Base-by-base conservation (phyloP, 805 yeast genomes). In the Suhomyces vadensis region DNA sequence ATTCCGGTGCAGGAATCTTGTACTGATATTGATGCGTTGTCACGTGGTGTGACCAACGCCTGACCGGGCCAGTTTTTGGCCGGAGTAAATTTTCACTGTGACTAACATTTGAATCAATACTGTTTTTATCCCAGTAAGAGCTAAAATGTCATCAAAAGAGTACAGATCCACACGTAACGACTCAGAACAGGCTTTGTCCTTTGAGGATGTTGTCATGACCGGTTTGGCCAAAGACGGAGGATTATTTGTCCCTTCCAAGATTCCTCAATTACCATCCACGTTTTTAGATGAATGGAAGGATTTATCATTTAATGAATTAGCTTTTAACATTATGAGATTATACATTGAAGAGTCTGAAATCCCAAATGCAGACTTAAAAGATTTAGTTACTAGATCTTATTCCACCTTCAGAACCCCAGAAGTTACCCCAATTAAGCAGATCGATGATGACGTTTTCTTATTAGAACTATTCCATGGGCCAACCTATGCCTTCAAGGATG, bases 191-290 rank as follows among this genome's bases (percentile, higher is more conserved):
- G 61, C 75, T 6, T 73, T 78, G 40, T 76, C 89, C 4, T 87
- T 87, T 53, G 95, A 87, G 64, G 90, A 82, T 42, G 92, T 85
- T 16, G 85, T 87, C 46, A 82, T 87, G 65, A 85, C 86, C 45
- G 99, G 99, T 41, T 76, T 94, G 58, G 98, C 98, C 42, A 82
- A 87, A 38, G 99, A 95, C 63, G 99, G 99, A 53, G 99, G 99
- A 31, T 78, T 94, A 31, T 94, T 88, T 65, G 76, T 94, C 44
- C 99, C 99, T 37, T 78, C 94, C 11, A 73, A 63, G 37, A 87
- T 91, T 54, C 97, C 98, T 45, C 64, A 74, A 50, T 75, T 87
- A 23, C 73, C 83, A 5, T 61, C 71, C 9, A 78, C 77, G 46
- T 77, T 85, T 50, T 65, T 84, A 43, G 59, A 69, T 29, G 67